Conservation (phyloP, 129 eudicot species). For the Arctium minus region DNA sequence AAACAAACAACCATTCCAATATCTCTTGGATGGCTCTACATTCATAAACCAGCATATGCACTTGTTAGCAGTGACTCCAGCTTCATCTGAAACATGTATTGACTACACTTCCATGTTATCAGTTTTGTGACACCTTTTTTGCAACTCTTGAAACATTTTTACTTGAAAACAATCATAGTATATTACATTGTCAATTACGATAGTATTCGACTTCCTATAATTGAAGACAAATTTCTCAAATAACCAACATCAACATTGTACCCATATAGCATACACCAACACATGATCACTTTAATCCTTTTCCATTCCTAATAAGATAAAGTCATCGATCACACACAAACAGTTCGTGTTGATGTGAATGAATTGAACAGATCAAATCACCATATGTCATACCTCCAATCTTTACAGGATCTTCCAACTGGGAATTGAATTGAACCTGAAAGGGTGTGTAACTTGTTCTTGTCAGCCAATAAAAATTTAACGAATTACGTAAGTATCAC, state of each 20-base stretch:
- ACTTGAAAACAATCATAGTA: background rate
- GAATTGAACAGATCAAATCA: background rate
- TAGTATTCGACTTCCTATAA: background rate
- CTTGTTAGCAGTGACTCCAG: background rate
- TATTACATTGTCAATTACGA: background rate
- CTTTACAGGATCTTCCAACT: slow-evolving; percentile 33
- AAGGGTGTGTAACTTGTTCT: background rate
- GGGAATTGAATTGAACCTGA: slow-evolving; percentile 4
- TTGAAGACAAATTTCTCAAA: slow-evolving; percentile 4
- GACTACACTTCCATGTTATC: background rate
- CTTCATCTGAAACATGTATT: background rate
- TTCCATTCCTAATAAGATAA: slow-evolving; percentile 1
- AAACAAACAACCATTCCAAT: background rate
- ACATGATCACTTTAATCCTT: slow-evolving; percentile 11
- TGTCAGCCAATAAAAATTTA: background rate
- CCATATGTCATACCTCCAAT: slow-evolving; percentile 17
- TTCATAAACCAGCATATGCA: background rate
- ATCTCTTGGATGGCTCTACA: background rate
- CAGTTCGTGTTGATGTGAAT: slow-evolving; percentile 10
- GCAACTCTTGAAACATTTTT: background rate
- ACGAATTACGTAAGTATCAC: background rate
- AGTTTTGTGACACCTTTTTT: background rate
- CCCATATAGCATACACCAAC: slow-evolving; percentile 16
- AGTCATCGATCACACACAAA: slow-evolving; percentile 17
- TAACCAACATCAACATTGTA: slow-evolving; percentile 11